phyloP scores from a whole-genome alignment of 495 filamentous ascomycete genomes.

The Thermochaetoides thermophila region DNA sequence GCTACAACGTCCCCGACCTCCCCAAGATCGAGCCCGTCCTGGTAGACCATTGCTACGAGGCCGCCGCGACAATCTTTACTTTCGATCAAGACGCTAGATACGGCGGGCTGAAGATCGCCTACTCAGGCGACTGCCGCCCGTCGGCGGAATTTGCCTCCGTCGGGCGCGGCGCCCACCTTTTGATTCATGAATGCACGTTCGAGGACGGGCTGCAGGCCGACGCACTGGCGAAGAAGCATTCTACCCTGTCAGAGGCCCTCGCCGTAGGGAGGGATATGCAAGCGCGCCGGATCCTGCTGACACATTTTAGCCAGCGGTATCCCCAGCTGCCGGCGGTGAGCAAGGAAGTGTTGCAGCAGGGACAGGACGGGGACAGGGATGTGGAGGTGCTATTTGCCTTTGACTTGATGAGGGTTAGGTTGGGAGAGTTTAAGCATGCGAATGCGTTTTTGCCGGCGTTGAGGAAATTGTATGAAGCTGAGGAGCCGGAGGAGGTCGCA shows the following conservation, averaged over 20 bases:
- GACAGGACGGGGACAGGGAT: conserved; percentile 5
- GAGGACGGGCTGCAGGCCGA: conserved; percentile 66
- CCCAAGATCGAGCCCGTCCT: conserved; percentile 38
- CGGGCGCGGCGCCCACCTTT: conserved; percentile 58
- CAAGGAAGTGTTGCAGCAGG: conserved; percentile 12
- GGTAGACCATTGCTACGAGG: conserved; percentile 67
- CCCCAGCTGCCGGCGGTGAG: conserved; percentile 58
- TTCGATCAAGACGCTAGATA: too few relatives aligned
- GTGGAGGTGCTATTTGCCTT: conserved; percentile 54
- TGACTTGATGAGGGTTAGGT: conserved; percentile 73
- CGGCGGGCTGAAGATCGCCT: conserved; percentile 71
- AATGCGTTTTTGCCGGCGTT: conserved; percentile 59
- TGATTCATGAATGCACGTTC: conserved; percentile 94
- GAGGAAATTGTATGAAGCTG: conserved; percentile 45
- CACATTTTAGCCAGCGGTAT: conserved; percentile 94
- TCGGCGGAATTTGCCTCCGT: conserved; percentile 51
- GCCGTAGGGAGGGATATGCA: conserved; percentile 62
- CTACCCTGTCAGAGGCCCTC: conserved; percentile 71
- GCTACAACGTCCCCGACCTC: too few relatives aligned
- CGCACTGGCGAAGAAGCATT: conserved; percentile 80
- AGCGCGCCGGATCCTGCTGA: conserved; percentile 62
- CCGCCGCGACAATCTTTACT: conserved; percentile 60
- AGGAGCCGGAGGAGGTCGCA: conserved; percentile 5
- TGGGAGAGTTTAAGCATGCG: conserved; percentile 67
- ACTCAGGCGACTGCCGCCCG: conserved; percentile 85